Base-by-base conservation (phyloP, 148 eudicot genomes). In the Vaccinium corymbosum region DNA sequence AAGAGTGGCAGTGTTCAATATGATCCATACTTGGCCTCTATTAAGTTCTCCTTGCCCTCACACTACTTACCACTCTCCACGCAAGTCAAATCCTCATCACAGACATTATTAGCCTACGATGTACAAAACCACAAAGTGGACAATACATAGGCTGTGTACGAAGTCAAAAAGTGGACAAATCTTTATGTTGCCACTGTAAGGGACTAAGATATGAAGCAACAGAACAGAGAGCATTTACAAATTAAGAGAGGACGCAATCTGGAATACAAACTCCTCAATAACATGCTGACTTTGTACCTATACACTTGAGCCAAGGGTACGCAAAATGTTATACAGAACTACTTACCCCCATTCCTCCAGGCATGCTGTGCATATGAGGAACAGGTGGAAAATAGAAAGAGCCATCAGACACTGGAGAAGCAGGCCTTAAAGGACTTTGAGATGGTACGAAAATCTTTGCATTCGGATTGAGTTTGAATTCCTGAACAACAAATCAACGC, bases 301-400 rank as follows among this genome's bases (percentile, higher is more conserved):
- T 38, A 86, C 61, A 29, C 57, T 38, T 77, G 51, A 62, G 78
- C 49, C 12, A 72, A 25, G 12, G n/a, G 38, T 46, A 82, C 56
- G 85, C 46, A 68, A 66, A 20, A 64, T 11, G 11, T 17, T 38
- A 72, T 32, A 59, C 53, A 38, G n/a, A 85, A 35, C 56, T 32
- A 90, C 99, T 94, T 84, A 94, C 99, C 98, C 98, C 99, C 82
- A 93, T 78, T 83, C 94, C 95, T 55, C 93, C 91, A 81, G 94
- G 97, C 97, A 97, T 89, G 82, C 94, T 94, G 91, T 89, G 98
- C 94, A 94, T 92, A 73, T 90, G 92, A 53, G 95, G 91, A 52
- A 89, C 87, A 76, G 93, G 48, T 59, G 92, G 98, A 76, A 84
- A 92, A 89, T 95, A 97, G 86, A 91, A 97, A 70, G 99, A 89